These are phyloP conservation scores for Debaryomyces coudertii DNA, from an alignment of 1,139 yeast species.

Conservation along the genomic window DNA sequence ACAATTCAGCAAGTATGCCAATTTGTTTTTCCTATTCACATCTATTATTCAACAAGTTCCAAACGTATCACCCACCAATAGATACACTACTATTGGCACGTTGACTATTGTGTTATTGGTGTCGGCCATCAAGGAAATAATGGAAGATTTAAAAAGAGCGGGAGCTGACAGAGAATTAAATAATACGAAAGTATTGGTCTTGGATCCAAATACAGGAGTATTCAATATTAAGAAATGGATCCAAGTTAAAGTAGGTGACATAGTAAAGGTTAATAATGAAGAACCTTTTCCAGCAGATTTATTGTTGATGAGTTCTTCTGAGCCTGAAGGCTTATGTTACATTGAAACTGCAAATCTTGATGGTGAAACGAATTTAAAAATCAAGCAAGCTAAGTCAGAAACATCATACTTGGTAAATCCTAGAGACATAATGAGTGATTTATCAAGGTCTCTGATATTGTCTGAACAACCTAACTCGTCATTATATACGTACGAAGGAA, in stretches of 20 bases:
- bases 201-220: conserved; percentile 61
- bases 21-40: conserved; percentile 89
- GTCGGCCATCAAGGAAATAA: conserved; percentile 87
- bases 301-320: conserved; percentile 83
- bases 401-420: conserved; percentile 78
- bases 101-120: conserved; percentile 80
- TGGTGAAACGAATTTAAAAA: conserved; percentile 96
- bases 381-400: conserved; percentile 83
- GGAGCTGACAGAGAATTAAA: conserved; percentile 88
- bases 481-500: conserved; percentile 91
- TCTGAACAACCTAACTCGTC: conserved; percentile 96
- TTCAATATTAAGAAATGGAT: conserved; percentile 80
- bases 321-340: conserved; percentile 97
- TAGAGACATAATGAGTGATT: conserved; percentile 50
- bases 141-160: conserved; percentile 89
- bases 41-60: conserved; percentile 97
- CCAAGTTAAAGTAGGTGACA: conserved; percentile 87
- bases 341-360: conserved; percentile 97
- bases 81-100: conserved; percentile 95
- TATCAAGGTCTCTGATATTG: conserved; percentile 46
- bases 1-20: conserved; percentile 96
- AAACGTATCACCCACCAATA: conserved; percentile 91
- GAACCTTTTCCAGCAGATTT: conserved; percentile 96
- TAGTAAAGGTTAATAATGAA: conserved; percentile 81
- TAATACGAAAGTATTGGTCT: conserved; percentile 71